Conservation (phyloP, 768 basidiomycete species). For the Kondoa subrosea region DNA sequence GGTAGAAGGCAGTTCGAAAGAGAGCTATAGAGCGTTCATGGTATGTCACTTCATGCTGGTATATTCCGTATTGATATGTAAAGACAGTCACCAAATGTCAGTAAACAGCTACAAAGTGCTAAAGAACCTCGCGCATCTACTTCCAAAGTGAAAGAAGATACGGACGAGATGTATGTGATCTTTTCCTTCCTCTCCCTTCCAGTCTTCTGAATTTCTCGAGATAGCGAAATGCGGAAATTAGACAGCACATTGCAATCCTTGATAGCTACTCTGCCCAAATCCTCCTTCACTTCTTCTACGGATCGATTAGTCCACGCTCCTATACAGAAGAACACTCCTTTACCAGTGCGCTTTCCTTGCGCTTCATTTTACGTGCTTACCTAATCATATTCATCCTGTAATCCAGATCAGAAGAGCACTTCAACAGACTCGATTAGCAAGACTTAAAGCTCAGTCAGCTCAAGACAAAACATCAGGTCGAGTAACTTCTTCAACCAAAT, state of each 20-base stretch:
- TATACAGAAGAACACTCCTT: constrained; percentile 8
- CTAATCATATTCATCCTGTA: not conserved
- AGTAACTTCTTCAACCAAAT: not conserved
- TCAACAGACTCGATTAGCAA: constrained; percentile 1
- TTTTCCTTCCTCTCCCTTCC: not conserved
- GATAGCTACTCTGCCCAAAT: not conserved
- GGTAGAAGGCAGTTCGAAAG: not conserved
- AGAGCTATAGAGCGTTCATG: not conserved
- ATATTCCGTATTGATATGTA: not conserved
- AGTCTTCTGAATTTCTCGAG: not conserved
- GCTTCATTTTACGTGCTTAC: not conserved
- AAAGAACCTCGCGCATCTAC: not conserved
- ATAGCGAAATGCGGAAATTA: not conserved
- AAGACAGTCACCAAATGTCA: not conserved
- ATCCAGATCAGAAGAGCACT: not conserved
- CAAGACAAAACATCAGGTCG: not conserved
- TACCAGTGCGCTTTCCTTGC: not conserved
- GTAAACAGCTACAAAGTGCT: not conserved
- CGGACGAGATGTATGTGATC: not conserved
- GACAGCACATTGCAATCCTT: not conserved
- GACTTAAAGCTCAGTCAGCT: not conserved
- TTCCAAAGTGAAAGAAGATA: not conserved
- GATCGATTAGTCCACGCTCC: not conserved
- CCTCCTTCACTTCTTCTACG: not conserved
- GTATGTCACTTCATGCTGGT: not conserved